phyloP scores from a whole-genome alignment of 2,329 filamentous ascomycete genomes.

The Tricladium varicosporioides region DNA sequence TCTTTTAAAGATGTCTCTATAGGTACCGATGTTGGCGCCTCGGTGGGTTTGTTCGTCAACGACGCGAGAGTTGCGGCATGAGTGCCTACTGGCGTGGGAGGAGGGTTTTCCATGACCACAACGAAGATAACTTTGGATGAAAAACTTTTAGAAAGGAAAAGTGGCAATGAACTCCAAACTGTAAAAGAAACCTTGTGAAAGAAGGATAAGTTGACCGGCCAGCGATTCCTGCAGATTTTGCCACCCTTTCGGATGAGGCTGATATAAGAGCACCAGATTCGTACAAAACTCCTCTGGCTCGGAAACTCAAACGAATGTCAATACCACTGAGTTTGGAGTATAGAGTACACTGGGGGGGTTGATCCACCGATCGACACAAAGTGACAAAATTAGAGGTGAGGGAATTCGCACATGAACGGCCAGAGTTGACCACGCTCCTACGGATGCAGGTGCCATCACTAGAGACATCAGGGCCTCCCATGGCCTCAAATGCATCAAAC shows the following conservation, averaged over 20 bases:
- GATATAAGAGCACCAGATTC: not conserved
- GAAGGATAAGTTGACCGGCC: not conserved
- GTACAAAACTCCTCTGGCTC: not conserved
- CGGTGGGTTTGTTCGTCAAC: slow-evolving; percentile 3
- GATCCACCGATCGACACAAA: not conserved
- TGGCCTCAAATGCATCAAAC: no score
- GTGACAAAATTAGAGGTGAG: slow-evolving; percentile 1
- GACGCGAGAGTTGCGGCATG: slow-evolving; percentile 10
- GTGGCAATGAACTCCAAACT: not conserved
- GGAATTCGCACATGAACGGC: not conserved
- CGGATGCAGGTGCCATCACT: not conserved
- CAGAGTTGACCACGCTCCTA: not conserved
- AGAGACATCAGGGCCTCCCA: not conserved
- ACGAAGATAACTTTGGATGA: not conserved
- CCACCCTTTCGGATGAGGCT: not conserved
- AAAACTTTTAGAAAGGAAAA: not conserved
- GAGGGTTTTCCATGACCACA: not conserved
- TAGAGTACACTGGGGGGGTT: not conserved
- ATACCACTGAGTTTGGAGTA: not conserved
- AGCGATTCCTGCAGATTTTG: not conserved
- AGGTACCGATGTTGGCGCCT: not conserved
- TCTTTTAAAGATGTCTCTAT: not conserved
- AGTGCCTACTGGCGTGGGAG: slow-evolving; percentile 3
- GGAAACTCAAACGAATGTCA: not conserved
- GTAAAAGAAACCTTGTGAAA: not conserved